These are phyloP conservation scores for Syzygium aqueum DNA, from an alignment of 345 rosid genomes.

Conservation along the genomic window DNA sequence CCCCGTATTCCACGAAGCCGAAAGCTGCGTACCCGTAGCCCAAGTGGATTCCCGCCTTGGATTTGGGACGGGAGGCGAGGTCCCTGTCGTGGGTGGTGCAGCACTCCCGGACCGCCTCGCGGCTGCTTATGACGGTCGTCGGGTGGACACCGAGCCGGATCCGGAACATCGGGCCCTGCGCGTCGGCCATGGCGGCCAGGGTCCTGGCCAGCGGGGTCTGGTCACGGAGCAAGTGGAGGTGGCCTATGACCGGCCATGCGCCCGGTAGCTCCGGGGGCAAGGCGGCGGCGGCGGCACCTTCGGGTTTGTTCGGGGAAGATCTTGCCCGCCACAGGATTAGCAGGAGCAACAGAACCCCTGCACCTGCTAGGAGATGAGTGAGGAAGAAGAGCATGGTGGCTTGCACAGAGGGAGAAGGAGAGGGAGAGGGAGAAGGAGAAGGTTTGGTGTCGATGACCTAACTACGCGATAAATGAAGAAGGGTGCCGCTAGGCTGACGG, in stretches of 20 bases:
- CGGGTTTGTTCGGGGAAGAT: not conserved
- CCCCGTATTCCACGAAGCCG: conserved; percentile 46
- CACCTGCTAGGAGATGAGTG: not conserved
- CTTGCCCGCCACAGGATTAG: not conserved
- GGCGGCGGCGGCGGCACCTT: not conserved
- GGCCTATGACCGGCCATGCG: conserved; percentile 59
- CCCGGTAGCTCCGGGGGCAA: conserved; percentile 39
- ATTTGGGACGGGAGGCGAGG: conserved; percentile 42
- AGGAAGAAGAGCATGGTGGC: not conserved
- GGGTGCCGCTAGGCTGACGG: too few species aligned
- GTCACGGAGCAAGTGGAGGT: conserved; percentile 38
- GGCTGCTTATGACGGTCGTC: conserved; percentile 30
- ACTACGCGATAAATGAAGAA: too few species aligned
- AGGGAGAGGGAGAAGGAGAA: not conserved
- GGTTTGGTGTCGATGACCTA: not conserved
- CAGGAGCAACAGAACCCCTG: not conserved
- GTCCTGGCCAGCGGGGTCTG: conserved; percentile 22
- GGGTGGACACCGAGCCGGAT: conserved; percentile 38
- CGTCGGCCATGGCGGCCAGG: conserved; percentile 41
- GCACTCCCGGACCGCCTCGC: conserved; percentile 34
- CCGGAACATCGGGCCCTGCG: conserved; percentile 41
- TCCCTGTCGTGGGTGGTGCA: conserved; percentile 41
- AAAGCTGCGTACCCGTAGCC: conserved; percentile 50
- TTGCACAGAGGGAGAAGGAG: not conserved
- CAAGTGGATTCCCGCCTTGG: conserved; percentile 39